Conservation (phyloP, 352 stramenopile genomes). For the Phytophthora sp. region DNA sequence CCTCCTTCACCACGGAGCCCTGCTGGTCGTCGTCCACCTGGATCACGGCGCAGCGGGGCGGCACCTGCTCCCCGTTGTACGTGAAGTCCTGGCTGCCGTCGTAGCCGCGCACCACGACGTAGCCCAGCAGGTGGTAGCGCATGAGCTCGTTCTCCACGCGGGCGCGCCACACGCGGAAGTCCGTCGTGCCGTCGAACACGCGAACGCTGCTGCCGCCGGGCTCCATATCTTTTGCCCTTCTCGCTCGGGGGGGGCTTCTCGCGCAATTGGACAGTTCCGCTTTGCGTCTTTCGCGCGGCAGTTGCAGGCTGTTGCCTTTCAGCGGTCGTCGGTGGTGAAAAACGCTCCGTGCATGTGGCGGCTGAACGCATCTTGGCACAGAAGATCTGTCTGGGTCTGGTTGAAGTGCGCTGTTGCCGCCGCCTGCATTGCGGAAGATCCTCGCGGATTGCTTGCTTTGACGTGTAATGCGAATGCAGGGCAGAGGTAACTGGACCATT, state of each 20-base stretch:
- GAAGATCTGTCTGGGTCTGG: no score
- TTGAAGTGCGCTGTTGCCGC: no score
- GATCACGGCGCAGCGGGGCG: constrained; percentile 32
- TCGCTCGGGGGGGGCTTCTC: neutral
- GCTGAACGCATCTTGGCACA: no score
- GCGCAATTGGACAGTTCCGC: neutral
- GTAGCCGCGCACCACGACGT: constrained; percentile 51
- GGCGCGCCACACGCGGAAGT: constrained; percentile 53
- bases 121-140: constrained; percentile 55
- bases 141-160: constrained; percentile 59
- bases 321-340: no score
- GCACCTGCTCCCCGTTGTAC: constrained; percentile 52
- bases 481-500: no score
- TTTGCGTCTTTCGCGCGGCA: no score
- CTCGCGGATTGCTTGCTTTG: no score
- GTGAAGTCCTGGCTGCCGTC: constrained; percentile 51
- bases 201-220: constrained; percentile 13
- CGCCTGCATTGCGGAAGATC: no score
- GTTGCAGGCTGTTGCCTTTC: neutral
- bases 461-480: no score
- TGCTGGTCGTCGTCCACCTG: constrained; percentile 22
- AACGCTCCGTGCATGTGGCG: no score
- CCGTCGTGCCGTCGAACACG: constrained; percentile 51
- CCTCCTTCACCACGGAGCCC: constrained; percentile 28
- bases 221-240: constrained; percentile 22